Evolutionary conservation across 805 yeast species (phyloP), one percentile per base, ranked within the genome.

Genomic region (Zygosaccharomyces kombuchaensis): DNA sequence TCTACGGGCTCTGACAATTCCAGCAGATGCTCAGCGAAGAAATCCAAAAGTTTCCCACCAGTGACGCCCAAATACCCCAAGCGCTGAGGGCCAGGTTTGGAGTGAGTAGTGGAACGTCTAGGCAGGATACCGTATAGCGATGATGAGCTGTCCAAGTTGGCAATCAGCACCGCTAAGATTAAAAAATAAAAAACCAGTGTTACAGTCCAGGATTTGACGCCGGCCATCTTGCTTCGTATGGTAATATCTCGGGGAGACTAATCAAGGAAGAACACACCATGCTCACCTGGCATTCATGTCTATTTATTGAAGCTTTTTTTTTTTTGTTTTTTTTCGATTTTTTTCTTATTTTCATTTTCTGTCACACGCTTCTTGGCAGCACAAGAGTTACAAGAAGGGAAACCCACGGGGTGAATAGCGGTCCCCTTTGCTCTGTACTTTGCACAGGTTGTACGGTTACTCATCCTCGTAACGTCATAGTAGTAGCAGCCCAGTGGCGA

Each of bases 61-160:
- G 53, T 41, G 8, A 56, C 16, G 2, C 58, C 58, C 30, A 55
- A 31, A 3, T 44, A 41, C 4, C 40, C 42, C 22, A 44, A 10
- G 12, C 34, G 40, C 2, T 8, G 12, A 7, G 7, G 37, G 1
- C 16, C 21, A 4, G 36, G 30, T 12, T 17, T 40, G 9, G 2
- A 27, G n/a, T 34, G 34, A 4, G 32, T 32, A 19, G 31, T 26
- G 9, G 25, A 36, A 34, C 50, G 40, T 14, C 36, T 43, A 12
- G 41, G 44, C 16, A 46, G 12, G n/a, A 32, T 17, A 16, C 44
- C 36, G 9, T 43, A 44, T 23, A 46, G 31, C 44, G 46, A 40
- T 19, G 41, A 19, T 13, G 36, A 40, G 9, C 38, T 38, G 6
- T 36, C 45, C n/a, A 36, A 32, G 27, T 38, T 45, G 29, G 51